phyloP scores from a whole-genome alignment of 352 stramenopile genomes.

The Phytophthora foliorum region DNA sequence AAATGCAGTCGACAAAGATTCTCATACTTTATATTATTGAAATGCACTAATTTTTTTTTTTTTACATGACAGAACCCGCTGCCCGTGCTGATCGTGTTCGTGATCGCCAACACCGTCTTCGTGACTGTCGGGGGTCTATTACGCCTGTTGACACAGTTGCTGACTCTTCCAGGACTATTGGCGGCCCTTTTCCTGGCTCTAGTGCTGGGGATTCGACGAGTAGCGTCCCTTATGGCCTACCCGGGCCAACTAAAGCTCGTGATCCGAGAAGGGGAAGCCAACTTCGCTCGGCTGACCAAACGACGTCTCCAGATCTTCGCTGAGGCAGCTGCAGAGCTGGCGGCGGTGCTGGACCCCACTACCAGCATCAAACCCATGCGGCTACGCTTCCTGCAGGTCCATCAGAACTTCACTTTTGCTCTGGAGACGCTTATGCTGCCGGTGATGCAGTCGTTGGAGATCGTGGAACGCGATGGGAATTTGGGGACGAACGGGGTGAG shows the following conservation, averaged over 20 bases:
- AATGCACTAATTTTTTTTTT: constrained; percentile 20
- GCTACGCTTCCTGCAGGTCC: constrained; percentile 67
- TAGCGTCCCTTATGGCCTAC: constrained; percentile 73
- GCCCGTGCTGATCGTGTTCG: constrained; percentile 56
- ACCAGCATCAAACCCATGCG: constrained; percentile 33
- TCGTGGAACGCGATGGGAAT: constrained; percentile 50
- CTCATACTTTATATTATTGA: constrained; percentile 10
- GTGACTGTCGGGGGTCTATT: constrained; percentile 66
- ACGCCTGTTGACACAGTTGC: constrained; percentile 51
- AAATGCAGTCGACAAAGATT: neutral
- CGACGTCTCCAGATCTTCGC: constrained; percentile 75
- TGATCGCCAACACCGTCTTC: constrained; percentile 68
- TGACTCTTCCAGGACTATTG: constrained; percentile 66
- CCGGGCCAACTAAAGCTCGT: constrained; percentile 82
- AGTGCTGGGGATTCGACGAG: constrained; percentile 49
- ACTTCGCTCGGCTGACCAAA: constrained; percentile 78
- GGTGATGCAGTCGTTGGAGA: constrained; percentile 63
- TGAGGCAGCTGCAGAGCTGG: constrained; percentile 67
- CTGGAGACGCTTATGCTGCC: constrained; percentile 72
- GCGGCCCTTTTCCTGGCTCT: constrained; percentile 50
- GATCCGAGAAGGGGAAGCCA: constrained; percentile 82
- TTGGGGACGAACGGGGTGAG: constrained; percentile 58
- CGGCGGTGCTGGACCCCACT: constrained; percentile 42
- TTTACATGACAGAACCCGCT: constrained; percentile 54
- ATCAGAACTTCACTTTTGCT: constrained; percentile 78